These are phyloP conservation scores for Lachancea quebecensis DNA, from an alignment of 805 yeast species.

Conservation along the genomic window DNA sequence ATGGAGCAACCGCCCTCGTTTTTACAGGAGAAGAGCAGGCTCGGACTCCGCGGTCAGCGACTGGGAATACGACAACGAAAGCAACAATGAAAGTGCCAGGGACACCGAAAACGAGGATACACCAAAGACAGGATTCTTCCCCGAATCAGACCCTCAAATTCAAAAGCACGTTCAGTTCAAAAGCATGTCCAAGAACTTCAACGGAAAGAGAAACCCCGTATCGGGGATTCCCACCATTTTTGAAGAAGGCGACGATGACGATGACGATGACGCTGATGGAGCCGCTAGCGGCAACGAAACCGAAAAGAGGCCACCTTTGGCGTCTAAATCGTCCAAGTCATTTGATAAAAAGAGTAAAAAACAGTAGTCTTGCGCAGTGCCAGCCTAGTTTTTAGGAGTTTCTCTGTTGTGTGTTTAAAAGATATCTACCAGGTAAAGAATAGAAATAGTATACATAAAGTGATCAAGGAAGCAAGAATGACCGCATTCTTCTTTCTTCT, in stretches of 20 bases:
- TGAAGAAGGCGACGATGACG: slow-evolving; percentile 21
- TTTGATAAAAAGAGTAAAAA: slow-evolving; percentile 1
- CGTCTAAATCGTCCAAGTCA: background rate
- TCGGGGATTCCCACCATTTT: slow-evolving; percentile 29
- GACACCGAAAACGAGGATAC: background rate
- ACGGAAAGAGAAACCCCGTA: slow-evolving; percentile 10
- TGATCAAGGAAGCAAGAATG: slow-evolving; percentile 68
- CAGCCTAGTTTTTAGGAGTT: too few species aligned
- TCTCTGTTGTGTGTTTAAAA: too few species aligned
- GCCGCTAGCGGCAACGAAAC: slow-evolving; percentile 3
- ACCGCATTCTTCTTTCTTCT: slow-evolving; percentile 83
- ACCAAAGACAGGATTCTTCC: slow-evolving; percentile 1
- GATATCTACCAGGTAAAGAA: slow-evolving; percentile 41
- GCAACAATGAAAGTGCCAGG: background rate
- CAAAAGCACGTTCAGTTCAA: slow-evolving; percentile 27
- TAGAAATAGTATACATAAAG: slow-evolving; percentile 63
- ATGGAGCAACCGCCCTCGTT: slow-evolving; percentile 31
- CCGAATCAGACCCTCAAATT: slow-evolving; percentile 5
- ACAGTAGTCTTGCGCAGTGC: background rate
- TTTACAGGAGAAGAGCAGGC: slow-evolving; percentile 22
- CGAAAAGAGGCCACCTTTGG: slow-evolving; percentile 1
- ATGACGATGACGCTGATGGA: slow-evolving; percentile 9
- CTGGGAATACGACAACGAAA: slow-evolving; percentile 11
- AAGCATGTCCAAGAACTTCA: slow-evolving; percentile 14
- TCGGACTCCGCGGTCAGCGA: slow-evolving; percentile 25